Evolutionary conservation across 139 green algal species (phyloP).

Genomic region (Closterium sp.): DNA sequence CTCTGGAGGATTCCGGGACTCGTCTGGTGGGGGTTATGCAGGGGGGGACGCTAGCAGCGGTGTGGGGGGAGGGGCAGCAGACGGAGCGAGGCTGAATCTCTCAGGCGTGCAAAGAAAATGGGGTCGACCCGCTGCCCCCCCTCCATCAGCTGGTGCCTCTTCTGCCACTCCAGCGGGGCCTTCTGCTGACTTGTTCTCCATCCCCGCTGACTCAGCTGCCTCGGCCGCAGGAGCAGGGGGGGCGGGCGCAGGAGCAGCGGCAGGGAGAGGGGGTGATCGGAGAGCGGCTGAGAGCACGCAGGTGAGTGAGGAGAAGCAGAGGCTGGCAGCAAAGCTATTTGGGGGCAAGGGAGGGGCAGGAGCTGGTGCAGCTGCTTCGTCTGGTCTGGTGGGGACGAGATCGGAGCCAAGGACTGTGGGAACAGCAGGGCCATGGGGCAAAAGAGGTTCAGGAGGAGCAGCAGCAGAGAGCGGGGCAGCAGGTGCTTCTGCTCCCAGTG

Average conservation of each 20-base stretch:
- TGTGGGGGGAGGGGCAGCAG: not conserved
- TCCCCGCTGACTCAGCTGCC: not conserved
- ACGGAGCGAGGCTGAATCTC: slow-evolving; percentile 18
- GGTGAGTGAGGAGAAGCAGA: slow-evolving; percentile 46
- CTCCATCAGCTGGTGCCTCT: not conserved
- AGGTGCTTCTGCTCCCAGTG: slow-evolving; percentile 8
- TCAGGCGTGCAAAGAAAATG: slow-evolving; percentile 49
- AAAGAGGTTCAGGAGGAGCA: slow-evolving; percentile 25
- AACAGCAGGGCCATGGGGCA: slow-evolving; percentile 5
- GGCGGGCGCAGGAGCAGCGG: not conserved
- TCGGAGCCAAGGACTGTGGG: slow-evolving; percentile 7
- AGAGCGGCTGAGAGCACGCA: not conserved
- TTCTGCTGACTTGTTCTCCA: not conserved
- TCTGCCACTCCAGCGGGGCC: not conserved
- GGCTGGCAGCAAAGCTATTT: slow-evolving; percentile 48
- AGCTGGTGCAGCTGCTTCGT: not conserved
- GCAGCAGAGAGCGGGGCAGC: not conserved
- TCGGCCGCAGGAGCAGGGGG: not conserved
- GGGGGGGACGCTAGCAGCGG: slow-evolving; percentile 22
- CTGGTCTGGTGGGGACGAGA: not conserved
- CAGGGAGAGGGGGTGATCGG: not conserved
- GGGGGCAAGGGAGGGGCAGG: slow-evolving; percentile 24
- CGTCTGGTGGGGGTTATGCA: slow-evolving; percentile 13
- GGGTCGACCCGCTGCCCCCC: not conserved
- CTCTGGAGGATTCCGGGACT: slow-evolving; percentile 20